Base-by-base conservation (phyloP, 805 yeast species). In the Sugiyamaella boreocaroliniensis region DNA sequence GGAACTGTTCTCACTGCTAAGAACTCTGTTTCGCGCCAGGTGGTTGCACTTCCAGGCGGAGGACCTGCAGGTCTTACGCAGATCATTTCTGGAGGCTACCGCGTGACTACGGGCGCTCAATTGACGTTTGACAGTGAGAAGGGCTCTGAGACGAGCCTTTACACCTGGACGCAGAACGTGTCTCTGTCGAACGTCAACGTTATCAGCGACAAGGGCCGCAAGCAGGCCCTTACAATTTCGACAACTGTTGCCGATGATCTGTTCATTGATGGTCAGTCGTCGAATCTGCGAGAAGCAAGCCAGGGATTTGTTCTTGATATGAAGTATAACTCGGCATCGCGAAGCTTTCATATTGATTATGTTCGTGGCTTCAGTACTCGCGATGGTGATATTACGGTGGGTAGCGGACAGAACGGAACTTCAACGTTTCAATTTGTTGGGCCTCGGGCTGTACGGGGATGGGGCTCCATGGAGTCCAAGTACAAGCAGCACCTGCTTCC, bases 371-470 rank as follows among this genome's bases (percentile, higher is more conserved):
- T 26, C 16, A 10, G 34, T 5, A 18, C n/a, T 3, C 7, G 19
- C 1, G 49, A 50, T 18, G 37, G 37, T 8, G n/a, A 18, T 4
- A 18, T 29, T 10, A 2, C 15, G 2, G 18, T 34, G 12, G 22
- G 32, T n/a, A 29, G 20, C 20, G 43, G 50, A 11, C 53, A 50
- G 42, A 50, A 50, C 20, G 53, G 53, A 10, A 18, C 49, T 14
- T 49, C 47, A 2, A 15, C 29, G 16, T 49, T 43, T 40, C 22
- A 43, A 22, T 26, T 29, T 16, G 29, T 20, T 4, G 43, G 48
- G 29, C 48, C 43, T 15, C 14, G 43, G 4, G 10, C 29, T 14
- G 52, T 45, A 9, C 14, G 16, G 18, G 52, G 52, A 1, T 37
- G n/a, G 15, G 52, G 52, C 16, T 37, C 42, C n/a, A 37, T 40